These are phyloP conservation scores for Capsicum baccatum DNA, from an alignment of 257 asterid genomes.

Conservation along the genomic window DNA sequence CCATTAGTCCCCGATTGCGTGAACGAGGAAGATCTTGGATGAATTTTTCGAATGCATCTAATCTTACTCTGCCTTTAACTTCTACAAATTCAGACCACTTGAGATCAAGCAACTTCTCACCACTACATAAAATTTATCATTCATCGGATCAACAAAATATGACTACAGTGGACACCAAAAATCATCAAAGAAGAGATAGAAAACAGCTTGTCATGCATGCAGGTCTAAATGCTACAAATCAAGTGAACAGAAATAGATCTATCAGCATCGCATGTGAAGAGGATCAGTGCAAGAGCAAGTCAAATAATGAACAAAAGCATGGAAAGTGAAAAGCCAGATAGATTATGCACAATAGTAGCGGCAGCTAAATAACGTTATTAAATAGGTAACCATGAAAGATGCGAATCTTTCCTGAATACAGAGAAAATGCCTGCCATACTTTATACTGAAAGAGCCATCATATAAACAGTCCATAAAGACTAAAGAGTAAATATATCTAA, in stretches of 20 bases:
- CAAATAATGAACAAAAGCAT: neutral
- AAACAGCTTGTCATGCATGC: neutral
- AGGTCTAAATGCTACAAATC: slow-evolving; percentile 16
- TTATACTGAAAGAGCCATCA: neutral
- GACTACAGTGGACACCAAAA: neutral
- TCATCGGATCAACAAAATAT: slow-evolving; percentile 28
- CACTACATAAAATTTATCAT: slow-evolving; percentile 35
- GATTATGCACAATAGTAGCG: slow-evolving; percentile 12
- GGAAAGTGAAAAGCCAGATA: slow-evolving; percentile 23
- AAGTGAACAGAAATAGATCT: slow-evolving; percentile 14
- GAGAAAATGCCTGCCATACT: neutral
- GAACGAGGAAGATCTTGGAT: slow-evolving; percentile 42
- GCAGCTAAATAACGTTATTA: slow-evolving; percentile 6
- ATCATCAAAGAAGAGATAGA: slow-evolving; percentile 14
- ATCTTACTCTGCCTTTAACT: slow-evolving; percentile 39
- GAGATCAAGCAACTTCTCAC: slow-evolving; percentile 45
- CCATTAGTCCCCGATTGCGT: slow-evolving; percentile 43
- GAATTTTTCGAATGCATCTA: slow-evolving; percentile 38
- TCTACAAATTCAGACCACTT: slow-evolving; percentile 37
- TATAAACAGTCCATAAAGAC: slow-evolving; percentile 1
- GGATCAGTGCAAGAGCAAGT: neutral
- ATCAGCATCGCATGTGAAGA: neutral
- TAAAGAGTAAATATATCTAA: neutral
- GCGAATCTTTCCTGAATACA: slow-evolving; percentile 21
- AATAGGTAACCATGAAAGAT: slow-evolving; percentile 20